These are phyloP conservation scores for Eimeria praecox DNA, from an alignment of 169 alveolate species.

Conservation along the genomic window DNA sequence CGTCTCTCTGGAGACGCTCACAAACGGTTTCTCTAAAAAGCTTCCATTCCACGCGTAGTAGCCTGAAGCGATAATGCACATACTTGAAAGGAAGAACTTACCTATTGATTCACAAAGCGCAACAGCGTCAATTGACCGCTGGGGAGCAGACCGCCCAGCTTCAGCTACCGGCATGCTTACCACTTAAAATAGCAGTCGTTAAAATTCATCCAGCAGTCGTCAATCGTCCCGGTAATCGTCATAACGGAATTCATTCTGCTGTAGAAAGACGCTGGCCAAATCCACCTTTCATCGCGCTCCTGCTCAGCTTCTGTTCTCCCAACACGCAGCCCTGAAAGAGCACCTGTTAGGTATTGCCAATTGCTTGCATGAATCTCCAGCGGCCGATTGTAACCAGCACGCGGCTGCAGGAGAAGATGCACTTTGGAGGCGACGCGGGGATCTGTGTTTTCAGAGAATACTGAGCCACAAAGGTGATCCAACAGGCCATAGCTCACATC, in stretches of 20 bases:
- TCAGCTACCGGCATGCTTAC: background rate
- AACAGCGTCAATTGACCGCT: background rate
- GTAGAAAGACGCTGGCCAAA: slow-evolving; percentile 5
- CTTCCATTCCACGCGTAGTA: slow-evolving; percentile 26
- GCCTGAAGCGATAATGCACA: slow-evolving; percentile 4
- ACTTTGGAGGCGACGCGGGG: slow-evolving; percentile 32
- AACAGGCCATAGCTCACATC: slow-evolving; percentile 43
- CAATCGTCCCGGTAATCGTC: background rate
- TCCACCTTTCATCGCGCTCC: background rate
- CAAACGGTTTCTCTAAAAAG: slow-evolving; percentile 30
- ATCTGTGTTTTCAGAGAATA: background rate
- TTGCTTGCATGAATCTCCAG: slow-evolving; percentile 26
- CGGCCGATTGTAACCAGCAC: slow-evolving; percentile 50
- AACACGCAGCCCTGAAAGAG: background rate
- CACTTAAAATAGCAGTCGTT: slow-evolving; percentile 60
- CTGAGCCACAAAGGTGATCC: slow-evolving; percentile 9
- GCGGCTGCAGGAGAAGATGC: slow-evolving; percentile 69
- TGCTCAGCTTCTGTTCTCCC: background rate
- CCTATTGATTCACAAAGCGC: background rate
- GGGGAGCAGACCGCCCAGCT: background rate
- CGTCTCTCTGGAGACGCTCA: slow-evolving; percentile 38
- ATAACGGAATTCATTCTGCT: background rate
- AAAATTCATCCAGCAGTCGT: slow-evolving; percentile 68
- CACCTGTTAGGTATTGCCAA: background rate
- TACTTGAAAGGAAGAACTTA: too few species aligned